Percentiles rank a stretch among this genome's conserved stretches.
These are phyloP conservation scores for Lenzites betulinus DNA, from an alignment of 768 basidiomycete species.

Conservation along the genomic window DNA sequence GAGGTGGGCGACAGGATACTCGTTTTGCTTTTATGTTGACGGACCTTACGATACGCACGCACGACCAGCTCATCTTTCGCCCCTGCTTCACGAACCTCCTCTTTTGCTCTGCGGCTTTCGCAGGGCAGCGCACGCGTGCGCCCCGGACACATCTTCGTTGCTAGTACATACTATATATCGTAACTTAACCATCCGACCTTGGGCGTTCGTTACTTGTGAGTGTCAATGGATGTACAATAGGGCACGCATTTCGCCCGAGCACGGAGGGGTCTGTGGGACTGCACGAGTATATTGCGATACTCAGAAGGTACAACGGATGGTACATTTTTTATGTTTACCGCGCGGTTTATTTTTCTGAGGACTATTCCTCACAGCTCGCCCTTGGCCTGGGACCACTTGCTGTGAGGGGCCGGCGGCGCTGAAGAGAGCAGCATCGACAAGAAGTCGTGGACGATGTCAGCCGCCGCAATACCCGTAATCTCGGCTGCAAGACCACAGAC, in stretches of 20 bases:
- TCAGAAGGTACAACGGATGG: too few species aligned
- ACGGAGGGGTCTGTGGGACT: too few species aligned
- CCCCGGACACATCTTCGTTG: neutral
- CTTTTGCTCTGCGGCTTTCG: neutral
- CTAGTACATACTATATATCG: conserved; percentile 20
- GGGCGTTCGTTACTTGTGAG: conserved; percentile 18
- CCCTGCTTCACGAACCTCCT: neutral
- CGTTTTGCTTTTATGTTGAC: neutral
- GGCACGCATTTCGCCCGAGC: neutral
- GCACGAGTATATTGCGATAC: too few species aligned
- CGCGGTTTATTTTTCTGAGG: too few species aligned
- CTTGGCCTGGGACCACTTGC: conserved; percentile 11
- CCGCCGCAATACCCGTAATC: conserved; percentile 67
- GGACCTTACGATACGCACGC: conserved; percentile 5
- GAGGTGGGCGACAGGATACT: neutral
- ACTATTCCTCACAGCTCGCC: conserved; percentile 24
- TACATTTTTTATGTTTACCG: too few species aligned
- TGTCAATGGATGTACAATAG: conserved; percentile 10
- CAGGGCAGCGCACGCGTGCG: neutral
- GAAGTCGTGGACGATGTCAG: conserved; percentile 70
- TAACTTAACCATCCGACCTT: conserved; percentile 29
- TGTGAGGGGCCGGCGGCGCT: conserved; percentile 38
- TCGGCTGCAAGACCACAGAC: conserved; percentile 45
- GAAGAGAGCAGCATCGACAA: conserved; percentile 58
- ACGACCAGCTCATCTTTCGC: neutral